phyloP scores from a whole-genome alignment of 176 grass and related monocot species.

The Cenchrus purpureus region DNA sequence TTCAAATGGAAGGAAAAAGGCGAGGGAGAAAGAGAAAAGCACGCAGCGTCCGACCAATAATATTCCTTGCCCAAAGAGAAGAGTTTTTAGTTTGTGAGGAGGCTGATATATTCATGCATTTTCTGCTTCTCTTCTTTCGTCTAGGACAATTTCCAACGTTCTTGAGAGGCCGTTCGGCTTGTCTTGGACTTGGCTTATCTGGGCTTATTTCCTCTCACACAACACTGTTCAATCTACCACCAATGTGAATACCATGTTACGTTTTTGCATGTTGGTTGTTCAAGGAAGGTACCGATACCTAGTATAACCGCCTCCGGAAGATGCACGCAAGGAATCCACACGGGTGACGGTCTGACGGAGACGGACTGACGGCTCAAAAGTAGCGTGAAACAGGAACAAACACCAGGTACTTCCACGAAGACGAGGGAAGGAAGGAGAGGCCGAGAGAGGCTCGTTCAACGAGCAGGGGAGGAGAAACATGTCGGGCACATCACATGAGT shows the following conservation, averaged over 20 bases:
- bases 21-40: not conserved
- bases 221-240: too few relatives aligned
- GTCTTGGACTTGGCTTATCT: too few relatives aligned
- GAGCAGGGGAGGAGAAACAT: not conserved
- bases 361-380: too few relatives aligned
- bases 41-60: not conserved
- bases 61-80: not conserved
- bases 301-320: not conserved
- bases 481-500: not conserved
- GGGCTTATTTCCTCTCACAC: too few relatives aligned
- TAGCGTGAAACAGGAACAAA: not conserved
- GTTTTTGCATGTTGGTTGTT: not conserved
- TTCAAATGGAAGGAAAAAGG: not conserved
- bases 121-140: not conserved
- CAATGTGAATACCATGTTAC: too few relatives aligned
- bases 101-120: not conserved
- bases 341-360: not conserved
- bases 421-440: too few relatives aligned
- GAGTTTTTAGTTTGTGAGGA: not conserved
- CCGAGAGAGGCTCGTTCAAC: too few relatives aligned
- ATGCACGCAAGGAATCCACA: conserved; percentile 31
- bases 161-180: too few relatives aligned
- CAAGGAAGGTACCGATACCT: not conserved
- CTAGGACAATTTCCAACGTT: too few relatives aligned
- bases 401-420: too few relatives aligned